These are phyloP conservation scores for Forsythia suspensa DNA, from an alignment of 257 asterid species.

Conservation along the genomic window DNA sequence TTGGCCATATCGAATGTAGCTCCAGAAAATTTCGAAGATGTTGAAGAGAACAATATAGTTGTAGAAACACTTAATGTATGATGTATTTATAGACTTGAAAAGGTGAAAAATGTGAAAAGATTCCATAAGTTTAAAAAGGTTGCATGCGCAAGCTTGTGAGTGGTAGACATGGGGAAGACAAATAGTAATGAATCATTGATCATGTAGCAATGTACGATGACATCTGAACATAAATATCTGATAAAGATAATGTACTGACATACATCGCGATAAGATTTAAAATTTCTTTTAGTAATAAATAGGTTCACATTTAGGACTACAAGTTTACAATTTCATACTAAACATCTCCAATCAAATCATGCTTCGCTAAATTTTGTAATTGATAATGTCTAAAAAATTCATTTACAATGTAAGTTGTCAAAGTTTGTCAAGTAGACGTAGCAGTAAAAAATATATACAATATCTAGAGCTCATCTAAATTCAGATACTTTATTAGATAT, in stretches of 20 bases:
- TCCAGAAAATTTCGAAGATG: background rate
- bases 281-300: too few relatives aligned
- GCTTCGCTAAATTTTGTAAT: too few relatives aligned
- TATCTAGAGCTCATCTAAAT: too few relatives aligned
- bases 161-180: background rate
- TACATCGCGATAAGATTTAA: background rate
- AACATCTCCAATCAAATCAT: too few relatives aligned
- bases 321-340: too few relatives aligned
- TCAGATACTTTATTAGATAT: too few relatives aligned
- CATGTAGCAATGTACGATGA: background rate
- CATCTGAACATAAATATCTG: background rate
- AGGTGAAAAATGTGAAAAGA: background rate
- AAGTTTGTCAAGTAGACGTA: too few relatives aligned
- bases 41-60: background rate
- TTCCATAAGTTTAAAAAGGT: background rate
- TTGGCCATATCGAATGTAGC: background rate
- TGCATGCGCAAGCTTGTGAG: background rate
- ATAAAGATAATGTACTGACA: background rate
- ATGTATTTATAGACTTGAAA: background rate
- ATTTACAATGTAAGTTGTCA: too few relatives aligned
- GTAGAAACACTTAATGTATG: background rate
- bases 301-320: too few relatives aligned
- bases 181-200: background rate
- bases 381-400: too few relatives aligned
- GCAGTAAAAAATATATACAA: too few relatives aligned